These are phyloP conservation scores for Ogataea salicorniae DNA, from an alignment of 805 yeast species.

Conservation along the genomic window DNA sequence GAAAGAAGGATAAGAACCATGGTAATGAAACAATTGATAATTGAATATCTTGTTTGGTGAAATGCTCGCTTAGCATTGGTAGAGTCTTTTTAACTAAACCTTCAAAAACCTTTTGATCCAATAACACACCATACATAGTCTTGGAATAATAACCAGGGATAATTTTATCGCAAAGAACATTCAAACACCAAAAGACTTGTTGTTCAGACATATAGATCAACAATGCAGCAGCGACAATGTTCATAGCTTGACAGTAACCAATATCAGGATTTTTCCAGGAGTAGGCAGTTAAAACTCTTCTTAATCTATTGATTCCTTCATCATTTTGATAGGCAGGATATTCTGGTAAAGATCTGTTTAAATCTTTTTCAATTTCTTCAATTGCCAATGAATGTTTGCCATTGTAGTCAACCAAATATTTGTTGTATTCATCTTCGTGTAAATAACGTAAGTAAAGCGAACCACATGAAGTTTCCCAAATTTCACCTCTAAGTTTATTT, in stretches of 20 bases:
- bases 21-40: slow-evolving; percentile 90
- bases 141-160: slow-evolving; percentile 95
- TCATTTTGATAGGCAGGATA: slow-evolving; percentile 86
- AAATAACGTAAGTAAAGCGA: slow-evolving; percentile 70
- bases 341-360: slow-evolving; percentile 92
- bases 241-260: slow-evolving; percentile 99
- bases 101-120: slow-evolving; percentile 93
- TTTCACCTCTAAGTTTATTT: slow-evolving; percentile 89
- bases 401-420: slow-evolving; percentile 52
- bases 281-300: slow-evolving; percentile 88
- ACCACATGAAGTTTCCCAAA: slow-evolving; percentile 93
- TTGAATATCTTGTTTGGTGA: slow-evolving; percentile 76
- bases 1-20: slow-evolving; percentile 88
- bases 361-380: slow-evolving; percentile 94
- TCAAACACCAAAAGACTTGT: slow-evolving; percentile 93
- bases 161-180: slow-evolving; percentile 71
- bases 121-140: slow-evolving; percentile 94
- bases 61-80: slow-evolving; percentile 85
- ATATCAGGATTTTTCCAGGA: slow-evolving; percentile 97
- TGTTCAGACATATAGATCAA: slow-evolving; percentile 89
- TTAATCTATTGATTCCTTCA: slow-evolving; percentile 78
- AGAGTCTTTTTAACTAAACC: slow-evolving; percentile 81
- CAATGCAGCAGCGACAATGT: slow-evolving; percentile 78
- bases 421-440: slow-evolving; percentile 53
- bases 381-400: slow-evolving; percentile 75